These are phyloP conservation scores for Puccinia brachypodii DNA, from an alignment of 1,284 basidiomycete genomes.

Conservation along the genomic window DNA sequence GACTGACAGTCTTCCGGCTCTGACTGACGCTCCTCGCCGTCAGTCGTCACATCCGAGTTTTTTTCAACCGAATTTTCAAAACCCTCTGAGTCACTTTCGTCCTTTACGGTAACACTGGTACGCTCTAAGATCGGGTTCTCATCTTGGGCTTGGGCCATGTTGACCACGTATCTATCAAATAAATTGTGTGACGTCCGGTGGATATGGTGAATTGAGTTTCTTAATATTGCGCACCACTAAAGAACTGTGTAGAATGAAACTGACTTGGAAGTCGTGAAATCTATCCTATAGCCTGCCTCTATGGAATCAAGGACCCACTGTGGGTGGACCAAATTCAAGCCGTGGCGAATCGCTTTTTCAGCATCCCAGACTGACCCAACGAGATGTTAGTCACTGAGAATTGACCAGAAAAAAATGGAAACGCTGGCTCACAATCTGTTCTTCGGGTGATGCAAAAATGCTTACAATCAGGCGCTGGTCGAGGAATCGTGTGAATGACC, in stretches of 20 bases:
- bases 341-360: slow-evolving; percentile 20
- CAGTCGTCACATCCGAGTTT: background rate
- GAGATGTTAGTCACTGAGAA: background rate
- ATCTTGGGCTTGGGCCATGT: background rate
- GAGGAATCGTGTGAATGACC: slow-evolving; percentile 24
- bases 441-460: slow-evolving; percentile 14
- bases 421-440: slow-evolving; percentile 8
- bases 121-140: background rate
- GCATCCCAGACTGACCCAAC: slow-evolving; percentile 22
- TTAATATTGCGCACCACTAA: background rate
- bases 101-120: background rate
- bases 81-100: background rate
- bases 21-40: too few relatives aligned
- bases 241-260: background rate
- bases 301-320: slow-evolving; percentile 40
- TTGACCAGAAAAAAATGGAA: background rate
- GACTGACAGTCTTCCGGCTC: too few relatives aligned
- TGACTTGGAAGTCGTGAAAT: slow-evolving; percentile 3
- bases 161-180: slow-evolving; percentile 14
- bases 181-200: background rate
- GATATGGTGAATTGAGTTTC: background rate
- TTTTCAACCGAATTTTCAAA: background rate
- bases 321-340: slow-evolving; percentile 31
- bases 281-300: background rate
- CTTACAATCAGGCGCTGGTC: slow-evolving; percentile 2